phyloP scores from a whole-genome alignment of 2,329 filamentous ascomycete genomes.

The Fusarium caatingaense region DNA sequence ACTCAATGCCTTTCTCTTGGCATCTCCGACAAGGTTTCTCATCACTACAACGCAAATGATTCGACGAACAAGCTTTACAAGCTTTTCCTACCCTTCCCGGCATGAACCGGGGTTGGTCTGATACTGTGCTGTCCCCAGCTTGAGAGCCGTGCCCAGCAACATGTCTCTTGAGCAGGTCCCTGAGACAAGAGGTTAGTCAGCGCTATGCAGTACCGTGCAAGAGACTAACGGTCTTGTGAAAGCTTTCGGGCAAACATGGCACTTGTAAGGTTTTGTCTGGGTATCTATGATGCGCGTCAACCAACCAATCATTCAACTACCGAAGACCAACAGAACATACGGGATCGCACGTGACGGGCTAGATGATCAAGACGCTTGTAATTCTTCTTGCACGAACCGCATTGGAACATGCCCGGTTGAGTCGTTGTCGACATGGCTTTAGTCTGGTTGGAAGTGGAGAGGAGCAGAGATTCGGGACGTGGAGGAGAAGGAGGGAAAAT shows the following conservation, averaged over 20 bases:
- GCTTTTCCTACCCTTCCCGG: conserved; percentile 45
- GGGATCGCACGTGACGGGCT: conserved; percentile 50
- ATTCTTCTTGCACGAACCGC: conserved; percentile 43
- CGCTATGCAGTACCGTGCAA: fast-evolving
- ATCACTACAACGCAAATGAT: conserved; percentile 49
- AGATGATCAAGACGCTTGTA: conserved; percentile 50
- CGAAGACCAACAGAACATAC: conserved; percentile 31
- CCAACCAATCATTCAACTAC: neutral
- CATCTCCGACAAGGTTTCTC: conserved; percentile 49
- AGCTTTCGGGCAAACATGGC: conserved; percentile 46
- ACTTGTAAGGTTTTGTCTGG: conserved; percentile 48
- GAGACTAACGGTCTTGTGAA: conserved; percentile 47
- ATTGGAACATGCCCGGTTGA: conserved; percentile 45
- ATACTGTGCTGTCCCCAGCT: conserved; percentile 4
- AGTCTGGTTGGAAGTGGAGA: conserved; percentile 9
- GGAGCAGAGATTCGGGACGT: conserved; percentile 21
- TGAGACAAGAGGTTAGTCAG: conserved; percentile 10
- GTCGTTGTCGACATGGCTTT: conserved; percentile 21
- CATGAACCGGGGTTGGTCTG: conserved; percentile 22
- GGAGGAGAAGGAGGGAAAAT: conserved; percentile 14
- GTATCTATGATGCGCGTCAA: conserved; percentile 41
- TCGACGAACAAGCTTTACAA: conserved; percentile 46
- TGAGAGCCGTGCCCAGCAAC: conserved; percentile 38
- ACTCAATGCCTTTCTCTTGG: conserved; percentile 43
- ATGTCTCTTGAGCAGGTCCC: conserved; percentile 46